Conservation (phyloP, 306 rosid species). For the Glycine tomentella region DNA sequence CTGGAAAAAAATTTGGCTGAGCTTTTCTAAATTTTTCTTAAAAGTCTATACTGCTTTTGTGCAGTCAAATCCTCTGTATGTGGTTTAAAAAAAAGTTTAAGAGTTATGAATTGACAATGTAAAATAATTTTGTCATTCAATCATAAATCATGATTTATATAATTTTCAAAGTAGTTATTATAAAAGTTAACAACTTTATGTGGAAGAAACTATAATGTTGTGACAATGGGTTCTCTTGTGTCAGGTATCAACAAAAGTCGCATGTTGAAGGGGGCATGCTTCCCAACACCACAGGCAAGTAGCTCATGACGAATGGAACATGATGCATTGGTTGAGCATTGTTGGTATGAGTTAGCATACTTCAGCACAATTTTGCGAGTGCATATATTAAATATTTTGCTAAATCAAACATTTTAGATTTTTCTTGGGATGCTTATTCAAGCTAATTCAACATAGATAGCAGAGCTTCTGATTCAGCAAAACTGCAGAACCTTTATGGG, state of each 20-base stretch:
- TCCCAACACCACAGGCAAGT: not conserved
- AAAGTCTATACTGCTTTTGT: too few species aligned
- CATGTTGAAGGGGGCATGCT: too few species aligned
- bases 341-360: not conserved
- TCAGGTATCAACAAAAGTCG: slow-evolving; percentile 46
- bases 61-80: too few species aligned
- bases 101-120: too few species aligned
- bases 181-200: too few species aligned
- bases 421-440: slow-evolving; percentile 6
- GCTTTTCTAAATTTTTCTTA: not conserved
- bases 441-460: slow-evolving; percentile 14
- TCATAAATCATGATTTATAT: too few species aligned
- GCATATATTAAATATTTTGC: not conserved
- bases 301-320: not conserved
- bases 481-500: not conserved
- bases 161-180: too few species aligned
- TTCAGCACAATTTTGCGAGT: not conserved
- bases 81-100: too few species aligned
- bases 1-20: not conserved
- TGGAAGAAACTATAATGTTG: not conserved
- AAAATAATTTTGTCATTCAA: too few species aligned
- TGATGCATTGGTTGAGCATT: not conserved
- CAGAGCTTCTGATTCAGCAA: slow-evolving; percentile 8
- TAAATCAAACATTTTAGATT: not conserved
- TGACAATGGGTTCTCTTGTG: slow-evolving; percentile 32